Conservation (phyloP, 371 early-diverging fungal species). For the Umbelopsis sp. region DNA sequence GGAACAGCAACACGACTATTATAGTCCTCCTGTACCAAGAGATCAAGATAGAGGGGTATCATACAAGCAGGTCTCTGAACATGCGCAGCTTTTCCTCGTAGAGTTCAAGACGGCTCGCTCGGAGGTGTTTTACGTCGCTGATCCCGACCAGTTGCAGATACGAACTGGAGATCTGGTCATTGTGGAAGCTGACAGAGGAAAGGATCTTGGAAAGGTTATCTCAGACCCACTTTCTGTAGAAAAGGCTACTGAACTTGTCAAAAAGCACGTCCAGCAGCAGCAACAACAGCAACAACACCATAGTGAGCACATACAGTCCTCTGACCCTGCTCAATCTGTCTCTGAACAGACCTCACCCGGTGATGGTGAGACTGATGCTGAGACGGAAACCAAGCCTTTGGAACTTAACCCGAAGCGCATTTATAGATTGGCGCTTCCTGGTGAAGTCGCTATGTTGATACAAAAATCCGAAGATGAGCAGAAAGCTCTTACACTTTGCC, state of each 20-base stretch:
- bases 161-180: constrained; percentile 80
- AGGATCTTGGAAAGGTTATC: constrained; percentile 90
- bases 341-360: background rate
- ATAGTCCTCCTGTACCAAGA: background rate
- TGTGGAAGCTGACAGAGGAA: constrained; percentile 96
- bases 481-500: constrained; percentile 89
- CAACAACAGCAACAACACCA: constrained; percentile 53
- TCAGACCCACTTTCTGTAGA: constrained; percentile 44
- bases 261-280: constrained; percentile 26
- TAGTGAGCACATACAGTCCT: constrained; percentile 26
- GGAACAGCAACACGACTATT: background rate
- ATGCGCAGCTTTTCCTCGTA: constrained; percentile 64
- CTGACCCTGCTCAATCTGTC: constrained; percentile 59
- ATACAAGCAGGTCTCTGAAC: constrained; percentile 5
- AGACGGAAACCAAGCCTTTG: constrained; percentile 35
- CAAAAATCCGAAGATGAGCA: constrained; percentile 89
- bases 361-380: constrained; percentile 20
- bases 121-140: constrained; percentile 70
- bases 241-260: constrained; percentile 27
- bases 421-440: constrained; percentile 77
- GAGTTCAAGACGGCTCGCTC: constrained; percentile 85
- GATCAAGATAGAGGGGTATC: background rate
- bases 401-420: constrained; percentile 87
- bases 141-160: constrained; percentile 30
- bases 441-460: constrained; percentile 79